These are phyloP conservation scores for Annulohypoxylon nitens DNA, from an alignment of 495 filamentous ascomycete genomes.

Conservation along the genomic window DNA sequence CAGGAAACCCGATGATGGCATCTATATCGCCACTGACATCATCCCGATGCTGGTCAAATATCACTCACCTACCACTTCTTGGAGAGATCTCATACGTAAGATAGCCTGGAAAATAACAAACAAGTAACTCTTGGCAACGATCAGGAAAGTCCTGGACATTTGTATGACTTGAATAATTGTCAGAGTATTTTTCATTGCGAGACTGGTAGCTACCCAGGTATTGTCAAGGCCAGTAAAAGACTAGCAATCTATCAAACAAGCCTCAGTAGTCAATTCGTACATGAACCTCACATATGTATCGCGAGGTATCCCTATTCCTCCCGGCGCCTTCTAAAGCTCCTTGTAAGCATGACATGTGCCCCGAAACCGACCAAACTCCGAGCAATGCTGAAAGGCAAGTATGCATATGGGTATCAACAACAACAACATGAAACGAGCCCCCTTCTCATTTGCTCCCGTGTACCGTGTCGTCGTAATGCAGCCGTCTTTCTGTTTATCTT, in stretches of 20 bases:
- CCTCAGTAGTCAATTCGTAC: neutral
- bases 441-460: neutral
- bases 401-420: constrained; percentile 29
- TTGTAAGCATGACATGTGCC: neutral
- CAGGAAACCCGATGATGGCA: too few species aligned
- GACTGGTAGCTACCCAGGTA: neutral
- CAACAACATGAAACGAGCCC: neutral
- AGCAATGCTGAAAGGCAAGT: constrained; percentile 26
- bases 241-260: neutral
- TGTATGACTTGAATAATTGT: neutral
- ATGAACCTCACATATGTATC: neutral
- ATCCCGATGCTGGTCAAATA: too few species aligned
- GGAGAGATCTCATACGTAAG: too few species aligned
- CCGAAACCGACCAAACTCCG: constrained; percentile 24
- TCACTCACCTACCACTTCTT: too few species aligned
- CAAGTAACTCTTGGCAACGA: too few species aligned
- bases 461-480: constrained; percentile 3
- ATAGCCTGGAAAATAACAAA: too few species aligned
- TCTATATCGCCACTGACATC: too few species aligned
- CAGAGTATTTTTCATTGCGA: neutral
- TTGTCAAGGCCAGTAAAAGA: neutral
- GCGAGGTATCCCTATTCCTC: neutral
- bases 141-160: too few species aligned
- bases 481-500: neutral
- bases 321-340: neutral